Percentiles rank a stretch among this genome's conserved stretches.
phyloP scores from a whole-genome alignment of 2,329 filamentous ascomycete genomes.

The Stagonosporopsis vannaccii region DNA sequence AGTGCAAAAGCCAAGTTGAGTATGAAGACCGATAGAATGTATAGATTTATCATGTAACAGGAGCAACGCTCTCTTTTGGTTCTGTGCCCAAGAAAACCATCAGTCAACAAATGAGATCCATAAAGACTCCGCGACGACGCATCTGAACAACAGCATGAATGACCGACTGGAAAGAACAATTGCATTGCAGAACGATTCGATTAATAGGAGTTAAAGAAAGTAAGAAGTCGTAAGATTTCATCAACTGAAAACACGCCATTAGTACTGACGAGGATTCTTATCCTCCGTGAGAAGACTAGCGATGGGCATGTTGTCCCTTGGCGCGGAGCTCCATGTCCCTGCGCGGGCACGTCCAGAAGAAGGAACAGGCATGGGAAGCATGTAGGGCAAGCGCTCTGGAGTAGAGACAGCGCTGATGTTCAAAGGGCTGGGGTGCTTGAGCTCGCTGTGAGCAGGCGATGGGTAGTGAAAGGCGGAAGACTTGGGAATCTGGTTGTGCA shows the following conservation, averaged over 20 bases:
- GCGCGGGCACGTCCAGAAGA: conserved; percentile 40
- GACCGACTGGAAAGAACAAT: neutral
- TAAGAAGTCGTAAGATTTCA: conserved; percentile 20
- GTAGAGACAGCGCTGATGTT: conserved; percentile 43
- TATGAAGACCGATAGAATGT: no score
- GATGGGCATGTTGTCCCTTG: conserved; percentile 50
- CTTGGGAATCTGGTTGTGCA: conserved; percentile 46
- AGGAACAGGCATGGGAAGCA: conserved; percentile 49
- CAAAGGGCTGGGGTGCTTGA: conserved; percentile 44
- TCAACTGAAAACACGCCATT: neutral
- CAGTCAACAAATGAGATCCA: conserved; percentile 11
- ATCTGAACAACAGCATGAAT: neutral
- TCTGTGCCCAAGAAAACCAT: neutral
- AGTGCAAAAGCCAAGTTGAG: neutral
- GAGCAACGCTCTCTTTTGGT: neutral
- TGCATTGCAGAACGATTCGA: neutral
- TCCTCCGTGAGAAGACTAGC: conserved; percentile 50
- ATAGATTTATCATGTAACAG: neutral
- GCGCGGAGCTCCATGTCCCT: conserved; percentile 48
- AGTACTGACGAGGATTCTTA: conserved; percentile 36
- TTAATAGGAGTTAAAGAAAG: conserved; percentile 23
- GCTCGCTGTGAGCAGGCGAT: conserved; percentile 41
- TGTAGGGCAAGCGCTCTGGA: conserved; percentile 46
- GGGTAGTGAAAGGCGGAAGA: conserved; percentile 38
- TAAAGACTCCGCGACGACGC: conserved; percentile 3